Evolutionary conservation across 768 basidiomycete species (phyloP).

Genomic region (Suillus americanus): DNA sequence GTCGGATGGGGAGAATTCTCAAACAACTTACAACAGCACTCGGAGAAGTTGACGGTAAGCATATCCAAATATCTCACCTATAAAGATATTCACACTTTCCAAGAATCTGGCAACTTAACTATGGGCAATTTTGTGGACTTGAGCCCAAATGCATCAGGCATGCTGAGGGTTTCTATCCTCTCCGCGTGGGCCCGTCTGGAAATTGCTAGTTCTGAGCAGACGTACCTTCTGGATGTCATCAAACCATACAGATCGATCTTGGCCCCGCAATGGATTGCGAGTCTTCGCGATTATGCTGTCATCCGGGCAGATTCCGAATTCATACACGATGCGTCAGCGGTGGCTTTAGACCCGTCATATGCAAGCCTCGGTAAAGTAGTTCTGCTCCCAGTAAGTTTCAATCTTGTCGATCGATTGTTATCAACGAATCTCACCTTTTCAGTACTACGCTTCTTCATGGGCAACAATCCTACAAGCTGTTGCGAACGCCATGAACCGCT

Average conservation of each 20-base stretch:
- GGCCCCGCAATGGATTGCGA: slow-evolving; percentile 83
- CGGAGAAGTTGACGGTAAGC: slow-evolving; percentile 83
- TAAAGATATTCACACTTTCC: slow-evolving; percentile 6
- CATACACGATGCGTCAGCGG: slow-evolving; percentile 70
- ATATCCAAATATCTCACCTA: slow-evolving; percentile 3
- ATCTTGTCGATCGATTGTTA: not conserved
- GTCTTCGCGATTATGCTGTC: slow-evolving; percentile 89
- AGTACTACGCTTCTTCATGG: slow-evolving; percentile 92
- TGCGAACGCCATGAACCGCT: slow-evolving; percentile 70
- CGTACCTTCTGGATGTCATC: slow-evolving; percentile 78
- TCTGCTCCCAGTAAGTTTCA: slow-evolving; percentile 72
- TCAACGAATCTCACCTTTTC: slow-evolving; percentile 8
- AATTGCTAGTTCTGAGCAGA: slow-evolving; percentile 69
- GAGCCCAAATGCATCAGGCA: slow-evolving; percentile 92
- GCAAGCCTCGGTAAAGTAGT: slow-evolving; percentile 90
- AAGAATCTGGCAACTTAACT: slow-evolving; percentile 81
- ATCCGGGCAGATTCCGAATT: slow-evolving; percentile 89
- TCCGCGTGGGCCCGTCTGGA: slow-evolving; percentile 96
- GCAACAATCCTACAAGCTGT: slow-evolving; percentile 82
- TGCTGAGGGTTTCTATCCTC: slow-evolving; percentile 89
- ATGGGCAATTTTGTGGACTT: slow-evolving; percentile 85
- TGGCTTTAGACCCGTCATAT: slow-evolving; percentile 78
- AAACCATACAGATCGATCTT: slow-evolving; percentile 75
- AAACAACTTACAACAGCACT: slow-evolving; percentile 85
- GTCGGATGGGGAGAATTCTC: slow-evolving; percentile 90